Evolutionary conservation across 805 yeast species (phyloP).

Genomic region (Diddensiella santjacobensis): DNA sequence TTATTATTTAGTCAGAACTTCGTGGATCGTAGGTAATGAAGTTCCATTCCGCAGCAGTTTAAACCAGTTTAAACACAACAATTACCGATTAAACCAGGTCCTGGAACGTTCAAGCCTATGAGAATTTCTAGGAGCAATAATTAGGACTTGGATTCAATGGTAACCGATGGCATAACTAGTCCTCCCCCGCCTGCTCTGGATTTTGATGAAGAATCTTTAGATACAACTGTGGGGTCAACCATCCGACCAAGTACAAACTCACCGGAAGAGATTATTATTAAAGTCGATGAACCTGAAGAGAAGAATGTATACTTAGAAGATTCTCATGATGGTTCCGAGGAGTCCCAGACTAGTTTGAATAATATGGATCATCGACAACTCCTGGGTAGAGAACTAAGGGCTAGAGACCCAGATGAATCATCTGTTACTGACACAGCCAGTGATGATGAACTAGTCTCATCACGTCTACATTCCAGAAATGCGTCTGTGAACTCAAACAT

Average conservation of each 20-base stretch:
- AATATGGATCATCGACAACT: slow-evolving; percentile 6
- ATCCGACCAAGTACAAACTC: slow-evolving; percentile 1
- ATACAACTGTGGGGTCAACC: not conserved
- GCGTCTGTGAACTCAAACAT: slow-evolving; percentile 3
- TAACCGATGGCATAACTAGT: no score
- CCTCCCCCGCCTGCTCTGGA: not conserved
- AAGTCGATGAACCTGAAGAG: not conserved
- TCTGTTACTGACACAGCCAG: slow-evolving; percentile 1
- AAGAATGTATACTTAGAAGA: not conserved
- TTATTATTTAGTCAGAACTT: no score
- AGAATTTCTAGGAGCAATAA: no score
- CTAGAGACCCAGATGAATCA: slow-evolving; percentile 1
- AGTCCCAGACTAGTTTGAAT: not conserved
- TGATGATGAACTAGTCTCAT: slow-evolving; percentile 6
- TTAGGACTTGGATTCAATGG: no score
- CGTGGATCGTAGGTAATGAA: no score
- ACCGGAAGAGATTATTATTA: not conserved
- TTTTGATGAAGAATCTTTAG: not conserved
- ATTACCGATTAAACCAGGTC: no score
- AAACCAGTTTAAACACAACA: no score
- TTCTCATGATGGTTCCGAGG: not conserved
- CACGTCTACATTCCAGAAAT: slow-evolving; percentile 14
- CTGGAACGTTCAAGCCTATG: no score
- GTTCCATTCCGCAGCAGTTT: no score
- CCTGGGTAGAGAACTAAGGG: slow-evolving; percentile 4